Percentiles rank a stretch among this genome's conserved stretches.
phyloP scores from a whole-genome alignment of 106 monocot genomes.

The Dendrobium officinale region DNA sequence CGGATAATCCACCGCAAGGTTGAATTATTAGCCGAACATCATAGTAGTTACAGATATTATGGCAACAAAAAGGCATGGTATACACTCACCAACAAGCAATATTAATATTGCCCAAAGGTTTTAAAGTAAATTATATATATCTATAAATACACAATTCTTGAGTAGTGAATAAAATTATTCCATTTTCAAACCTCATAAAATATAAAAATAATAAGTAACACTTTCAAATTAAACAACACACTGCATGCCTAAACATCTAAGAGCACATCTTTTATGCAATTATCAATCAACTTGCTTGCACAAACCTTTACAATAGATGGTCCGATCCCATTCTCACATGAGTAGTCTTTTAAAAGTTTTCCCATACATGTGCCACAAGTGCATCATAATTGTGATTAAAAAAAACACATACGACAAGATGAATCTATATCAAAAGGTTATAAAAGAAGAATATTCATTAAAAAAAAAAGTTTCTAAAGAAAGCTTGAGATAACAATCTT shows the following conservation, averaged over 20 bases:
- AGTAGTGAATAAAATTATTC: background rate
- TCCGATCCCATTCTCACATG: too few relatives aligned
- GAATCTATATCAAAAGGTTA: too few relatives aligned
- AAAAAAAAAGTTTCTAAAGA: too few relatives aligned
- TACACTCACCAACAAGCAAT: background rate
- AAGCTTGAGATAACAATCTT: too few relatives aligned
- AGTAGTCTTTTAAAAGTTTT: too few relatives aligned
- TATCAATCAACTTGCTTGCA: background rate
- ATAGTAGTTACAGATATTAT: too few relatives aligned
- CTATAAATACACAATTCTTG: background rate
- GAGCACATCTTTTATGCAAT: background rate
- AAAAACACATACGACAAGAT: too few relatives aligned
- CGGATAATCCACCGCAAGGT: too few relatives aligned
- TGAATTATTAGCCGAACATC: too few relatives aligned
- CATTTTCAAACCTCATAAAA: background rate
- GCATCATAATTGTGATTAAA: too few relatives aligned
- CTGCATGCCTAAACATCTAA: background rate
- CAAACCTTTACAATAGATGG: background rate
- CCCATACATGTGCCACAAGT: too few relatives aligned
- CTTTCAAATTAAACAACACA: background rate
- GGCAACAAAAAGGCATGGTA: background rate
- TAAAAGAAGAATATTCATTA: too few relatives aligned
- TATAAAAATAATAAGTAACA: background rate
- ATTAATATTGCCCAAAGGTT: background rate
- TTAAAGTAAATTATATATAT: background rate